phyloP scores from a whole-genome alignment of 192 early-diverging fungal genomes.

The Coemansia sp. region DNA sequence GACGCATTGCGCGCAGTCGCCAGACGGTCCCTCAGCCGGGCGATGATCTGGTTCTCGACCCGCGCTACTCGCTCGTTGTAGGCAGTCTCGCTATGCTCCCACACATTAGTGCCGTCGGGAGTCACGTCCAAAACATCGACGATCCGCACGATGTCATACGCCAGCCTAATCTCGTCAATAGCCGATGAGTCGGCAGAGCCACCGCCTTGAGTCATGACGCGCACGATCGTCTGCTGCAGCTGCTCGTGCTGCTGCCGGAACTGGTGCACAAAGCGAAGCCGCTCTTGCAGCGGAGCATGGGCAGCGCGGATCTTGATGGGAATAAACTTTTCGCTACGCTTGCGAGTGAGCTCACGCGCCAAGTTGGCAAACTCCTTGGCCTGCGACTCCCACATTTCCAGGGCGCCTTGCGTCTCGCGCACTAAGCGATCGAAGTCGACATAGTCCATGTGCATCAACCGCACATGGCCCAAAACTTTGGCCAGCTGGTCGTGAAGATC shows the following conservation, averaged over 20 bases:
- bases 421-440: slow-evolving; percentile 88
- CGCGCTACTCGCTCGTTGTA: slow-evolving; percentile 96
- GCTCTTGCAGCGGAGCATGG: slow-evolving; percentile 92
- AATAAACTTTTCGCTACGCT: slow-evolving; percentile 91
- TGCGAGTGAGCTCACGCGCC: slow-evolving; percentile 92
- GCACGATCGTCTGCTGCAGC: slow-evolving; percentile 92
- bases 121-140: slow-evolving; percentile 96
- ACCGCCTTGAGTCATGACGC: slow-evolving; percentile 76
- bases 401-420: slow-evolving; percentile 81
- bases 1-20: slow-evolving; percentile 95
- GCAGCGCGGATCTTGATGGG: slow-evolving; percentile 92
- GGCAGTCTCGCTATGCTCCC: slow-evolving; percentile 84
- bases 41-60: slow-evolving; percentile 98
- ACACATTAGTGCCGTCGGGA: slow-evolving; percentile 88
- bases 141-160: slow-evolving; percentile 89
- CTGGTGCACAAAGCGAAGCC: slow-evolving; percentile 82
- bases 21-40: slow-evolving; percentile 86
- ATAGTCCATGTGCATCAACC: slow-evolving; percentile 94
- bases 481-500: slow-evolving; percentile 94
- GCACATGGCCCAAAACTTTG: slow-evolving; percentile 80
- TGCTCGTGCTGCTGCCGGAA: slow-evolving; percentile 98
- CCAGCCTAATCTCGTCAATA: slow-evolving; percentile 83
- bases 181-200: slow-evolving; percentile 67
- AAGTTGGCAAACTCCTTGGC: slow-evolving; percentile 95
- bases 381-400: slow-evolving; percentile 91